Base-by-base conservation (phyloP, 2,329 filamentous ascomycete species). In the Clarireedia homoeocarpa region DNA sequence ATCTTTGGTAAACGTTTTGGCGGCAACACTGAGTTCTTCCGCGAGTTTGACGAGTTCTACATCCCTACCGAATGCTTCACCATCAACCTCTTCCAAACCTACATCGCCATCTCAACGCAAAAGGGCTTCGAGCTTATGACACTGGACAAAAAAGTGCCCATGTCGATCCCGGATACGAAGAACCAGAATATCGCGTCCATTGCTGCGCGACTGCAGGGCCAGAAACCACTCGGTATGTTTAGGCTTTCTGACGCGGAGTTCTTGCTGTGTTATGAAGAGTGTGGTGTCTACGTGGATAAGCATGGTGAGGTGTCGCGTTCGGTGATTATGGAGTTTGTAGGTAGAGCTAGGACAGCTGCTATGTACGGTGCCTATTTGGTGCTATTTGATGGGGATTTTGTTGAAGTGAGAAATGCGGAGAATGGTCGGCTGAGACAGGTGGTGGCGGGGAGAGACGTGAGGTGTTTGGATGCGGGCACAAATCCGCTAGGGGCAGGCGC, bases 271-370 rank as follows among this genome's bases (percentile, higher is more conserved):
- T 99, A 97, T 71, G 89, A 95, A 71, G 91, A 96, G 71, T 97
- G 92, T 65, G 94, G 91, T 17, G 91, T 99, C 7, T 99, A 97
- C 67, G 88, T 97, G 68, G 95, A 99, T 76, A 96, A 97, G 73
- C 91, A 97, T 71, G 94, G 94, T 62, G 94, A 99, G 59, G 90
- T 99, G 27, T 92, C 85, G 40, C 87, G 95, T 47, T 90, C 87
- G 27, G 89, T 97, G 57, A 91, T 97, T 67, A 96, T 99, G 91
- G 91, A 97, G 69, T 99, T 97, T 71, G 94, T 95, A n/a, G 94
- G 94, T 63, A 92, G 82, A 71, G 94, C 94, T 1, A 85, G 86
- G 60, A 83, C 84, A 12, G 91, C 91, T 2, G 94, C 91, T 59
- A 85, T 97, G 74, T 95, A 90, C 65, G 91, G 91, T 1, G 87